Percentiles rank a stretch among this genome's conserved stretches.
These are phyloP conservation scores for Hagleromyces aurorensis DNA, from an alignment of 805 yeast species.

Conservation along the genomic window DNA sequence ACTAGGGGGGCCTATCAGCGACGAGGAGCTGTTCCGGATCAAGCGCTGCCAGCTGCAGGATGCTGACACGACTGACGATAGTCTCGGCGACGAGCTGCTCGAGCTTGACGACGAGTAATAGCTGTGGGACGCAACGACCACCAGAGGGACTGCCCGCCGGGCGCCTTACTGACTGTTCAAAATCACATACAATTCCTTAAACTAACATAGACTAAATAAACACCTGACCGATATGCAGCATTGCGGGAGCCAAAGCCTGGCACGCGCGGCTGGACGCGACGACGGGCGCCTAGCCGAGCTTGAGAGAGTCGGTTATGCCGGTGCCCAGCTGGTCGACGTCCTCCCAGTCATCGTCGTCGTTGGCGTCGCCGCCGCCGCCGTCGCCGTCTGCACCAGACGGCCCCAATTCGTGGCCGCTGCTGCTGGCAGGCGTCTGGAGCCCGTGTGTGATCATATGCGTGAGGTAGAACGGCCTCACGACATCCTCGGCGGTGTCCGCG, in stretches of 20 bases:
- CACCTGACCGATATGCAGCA: too few relatives aligned
- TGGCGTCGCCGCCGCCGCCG: conserved; percentile 24
- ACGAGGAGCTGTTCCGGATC: conserved; percentile 25
- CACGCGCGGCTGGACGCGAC: too few relatives aligned
- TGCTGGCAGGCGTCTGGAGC: conserved; percentile 11
- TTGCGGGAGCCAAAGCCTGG: too few relatives aligned
- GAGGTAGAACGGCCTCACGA: conserved; percentile 42
- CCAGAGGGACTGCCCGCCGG: too few relatives aligned
- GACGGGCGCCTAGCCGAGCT: too few relatives aligned
- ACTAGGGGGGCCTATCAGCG: conserved; percentile 56
- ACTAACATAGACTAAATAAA: too few relatives aligned
- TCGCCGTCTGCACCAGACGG: conserved; percentile 5
- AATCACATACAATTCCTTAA: too few relatives aligned
- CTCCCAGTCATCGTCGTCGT: conserved; percentile 30
- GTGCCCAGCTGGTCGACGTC: conserved; percentile 36
- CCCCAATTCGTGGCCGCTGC: conserved; percentile 11
- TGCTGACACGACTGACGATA: conserved; percentile 31
- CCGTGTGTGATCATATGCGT: conserved; percentile 28
- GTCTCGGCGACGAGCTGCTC: conserved; percentile 17
- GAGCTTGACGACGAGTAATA: conserved; percentile 11
- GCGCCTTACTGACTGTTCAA: too few relatives aligned
- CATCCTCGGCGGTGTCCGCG: conserved; percentile 16
- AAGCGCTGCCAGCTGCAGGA: conserved; percentile 34
- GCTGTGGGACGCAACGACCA: too few relatives aligned
- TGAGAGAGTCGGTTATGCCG: conserved; percentile 7